Evolutionary conservation across 2,329 filamentous ascomycete genomes (phyloP), one percentile per base, ranked within the genome.

Genomic region (Ceratocystis colombiana): DNA sequence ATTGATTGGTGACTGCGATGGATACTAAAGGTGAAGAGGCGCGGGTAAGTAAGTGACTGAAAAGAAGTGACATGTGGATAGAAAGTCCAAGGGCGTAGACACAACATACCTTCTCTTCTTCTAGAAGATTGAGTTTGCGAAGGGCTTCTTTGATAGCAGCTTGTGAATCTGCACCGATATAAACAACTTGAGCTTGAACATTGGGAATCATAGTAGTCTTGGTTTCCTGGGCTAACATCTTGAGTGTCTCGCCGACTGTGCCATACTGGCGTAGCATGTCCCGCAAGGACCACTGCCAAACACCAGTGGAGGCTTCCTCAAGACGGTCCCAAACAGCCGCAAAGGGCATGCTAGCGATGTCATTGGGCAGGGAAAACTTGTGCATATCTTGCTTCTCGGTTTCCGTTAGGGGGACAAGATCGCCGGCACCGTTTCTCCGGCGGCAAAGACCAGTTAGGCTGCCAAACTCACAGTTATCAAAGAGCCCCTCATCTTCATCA

Each of bases 201-300:
- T 66, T 48, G n/a, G 62, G 37, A 30, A 37, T 25, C 30, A 66
- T 30, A n/a, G 20, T 57, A 10, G 48, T 62, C 15, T 41, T 41
- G 10, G 61, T 63, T n/a, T 44, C 59, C 48, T 55, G n/a, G 2
- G 28, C 50, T 12, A 66, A 10, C 6, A 59, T 22, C 8, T 30
- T 33, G 15, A 66, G 44, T n/a, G 45, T 63, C 46, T 66, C 65
- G 22, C 45, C 46, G 6, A 66, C 61, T 15, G 41, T 57, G n/a
- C 46, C 59, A 37, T 63, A 66, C 41, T 66, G 65, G 20, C 61
- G 62, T 10, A 66, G 41, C 2, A 64, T 22, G 37, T 66, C 46
- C 12, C 61, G 25, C 17, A 66, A 17, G 2, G 30, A 25, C 65
- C 48, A 63, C 15, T 64, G 61, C 48, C 45, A 63, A n/a, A 30